A percentile compares a stretch with the other conserved stretches of the same genome.
Evolutionary conservation across 164 flowering plant species (phyloP).

Genomic region (Berberis thunbergii): DNA sequence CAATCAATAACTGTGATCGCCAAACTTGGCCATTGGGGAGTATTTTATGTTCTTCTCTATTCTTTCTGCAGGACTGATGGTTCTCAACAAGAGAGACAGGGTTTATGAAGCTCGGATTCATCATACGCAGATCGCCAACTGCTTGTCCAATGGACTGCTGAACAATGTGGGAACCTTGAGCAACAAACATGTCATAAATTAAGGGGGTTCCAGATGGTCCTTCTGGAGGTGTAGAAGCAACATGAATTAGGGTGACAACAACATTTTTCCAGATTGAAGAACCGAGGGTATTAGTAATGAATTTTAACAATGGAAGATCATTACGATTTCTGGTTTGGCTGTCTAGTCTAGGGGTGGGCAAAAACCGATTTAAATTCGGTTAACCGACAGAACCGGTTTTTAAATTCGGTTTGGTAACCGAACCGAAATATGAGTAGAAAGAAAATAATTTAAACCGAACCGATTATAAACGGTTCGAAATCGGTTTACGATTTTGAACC

Average conservation of each 20-base stretch:
- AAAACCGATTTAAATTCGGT: too few species aligned
- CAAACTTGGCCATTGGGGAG: constrained; percentile 91
- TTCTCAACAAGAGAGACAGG: constrained; percentile 89
- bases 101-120: constrained; percentile 74
- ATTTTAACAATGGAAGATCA: constrained; percentile 64
- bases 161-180: constrained; percentile 77
- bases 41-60: constrained; percentile 72
- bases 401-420: too few species aligned
- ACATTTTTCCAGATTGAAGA: constrained; percentile 72
- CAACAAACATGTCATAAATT: constrained; percentile 76
- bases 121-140: constrained; percentile 78
- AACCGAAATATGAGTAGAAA: too few species aligned
- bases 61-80: constrained; percentile 83
- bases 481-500: too few species aligned
- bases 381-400: too few species aligned
- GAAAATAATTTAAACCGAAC: too few species aligned
- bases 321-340: constrained; percentile 76
- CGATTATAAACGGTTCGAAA: too few species aligned
- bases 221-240: constrained; percentile 91
- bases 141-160: constrained; percentile 89
- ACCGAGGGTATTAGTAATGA: constrained; percentile 57
- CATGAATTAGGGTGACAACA: constrained; percentile 81
- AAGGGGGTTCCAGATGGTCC: constrained; percentile 81
- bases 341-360: too few species aligned
- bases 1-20: constrained; percentile 67